Base-by-base conservation (phyloP, 495 filamentous ascomycete genomes). In the Hyaloscypha variabilis region DNA sequence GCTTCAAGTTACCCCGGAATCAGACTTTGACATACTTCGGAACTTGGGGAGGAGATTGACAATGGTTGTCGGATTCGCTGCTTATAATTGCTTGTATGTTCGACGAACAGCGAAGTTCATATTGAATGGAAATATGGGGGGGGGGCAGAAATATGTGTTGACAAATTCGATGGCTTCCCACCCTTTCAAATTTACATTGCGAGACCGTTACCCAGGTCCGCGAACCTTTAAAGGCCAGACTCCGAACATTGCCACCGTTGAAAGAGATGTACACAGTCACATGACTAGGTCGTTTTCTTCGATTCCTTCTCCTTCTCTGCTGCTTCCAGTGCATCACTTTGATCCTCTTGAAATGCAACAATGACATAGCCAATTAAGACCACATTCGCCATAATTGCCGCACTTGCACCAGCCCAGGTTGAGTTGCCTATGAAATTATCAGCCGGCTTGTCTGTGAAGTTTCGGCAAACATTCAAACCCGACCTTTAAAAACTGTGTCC, bases 341-440 rank as follows among this genome's bases (percentile, higher is more conserved):
- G 90, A 63, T 99, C 95, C 73, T 99, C 95, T 67, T 84, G 85
- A 84, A 97, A 92, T 30, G 96, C 95, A 1, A 97, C 93, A 64
- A 94, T 81, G 58, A 98, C 87, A 77, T 98, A 99, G 19, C 86
- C 89, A 64, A 99, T 87, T 63, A 99, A 80, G 8, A 99, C 91
- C 21, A 92, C 84, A 74, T 99, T 99, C 30, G 95, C 95, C 67
- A 91, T 88, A 46, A 98, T 77, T 25, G 96, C 96, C 10, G 95
- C 95, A 25, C 87, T 77, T 11, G 86, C 93, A 6, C 93, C 95
- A 5, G 93, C 92, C 66, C 85, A 93, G 19, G 94, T 97, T 17
- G 92, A 81, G 73, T 94, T 97, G 60, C 93, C 94, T 96, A 39
- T 39, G 24, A n/a, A 57, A 68, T 56, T 17, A 58, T 68, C 23